Conservation (phyloP, 768 basidiomycete species). For the Naganishia onofrii region DNA sequence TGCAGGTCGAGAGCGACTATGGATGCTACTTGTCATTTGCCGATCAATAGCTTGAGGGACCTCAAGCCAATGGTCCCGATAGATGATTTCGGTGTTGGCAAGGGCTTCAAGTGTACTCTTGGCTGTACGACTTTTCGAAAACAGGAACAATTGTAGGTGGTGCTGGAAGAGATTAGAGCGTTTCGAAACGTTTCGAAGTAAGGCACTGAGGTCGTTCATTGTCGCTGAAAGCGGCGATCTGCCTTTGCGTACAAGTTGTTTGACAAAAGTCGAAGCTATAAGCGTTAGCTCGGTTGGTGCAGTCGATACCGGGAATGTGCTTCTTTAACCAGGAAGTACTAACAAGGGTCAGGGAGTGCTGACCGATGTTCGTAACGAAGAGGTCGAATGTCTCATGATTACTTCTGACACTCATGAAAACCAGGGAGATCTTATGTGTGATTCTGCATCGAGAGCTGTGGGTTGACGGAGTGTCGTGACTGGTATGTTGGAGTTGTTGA, state of each 20-base stretch:
- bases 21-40: background rate
- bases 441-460: too few relatives aligned
- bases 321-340: too few relatives aligned
- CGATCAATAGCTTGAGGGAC: background rate
- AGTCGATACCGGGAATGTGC: too few relatives aligned
- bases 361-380: too few relatives aligned
- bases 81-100: background rate
- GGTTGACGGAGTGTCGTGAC: too few relatives aligned
- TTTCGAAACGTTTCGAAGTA: background rate
- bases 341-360: too few relatives aligned
- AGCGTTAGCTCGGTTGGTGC: background rate
- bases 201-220: background rate
- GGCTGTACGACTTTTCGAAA: background rate
- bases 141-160: background rate
- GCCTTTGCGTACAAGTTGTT: background rate
- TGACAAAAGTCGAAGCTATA: background rate
- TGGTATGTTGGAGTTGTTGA: too few relatives aligned
- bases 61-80: constrained; percentile 3
- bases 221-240: background rate
- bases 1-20: background rate
- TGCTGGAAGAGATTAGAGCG: too few relatives aligned
- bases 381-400: too few relatives aligned
- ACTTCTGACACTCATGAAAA: too few relatives aligned
- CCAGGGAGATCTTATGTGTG: too few relatives aligned
- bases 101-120: background rate